phyloP scores from a whole-genome alignment of 768 basidiomycete species.

The Boletus barrowsii region DNA sequence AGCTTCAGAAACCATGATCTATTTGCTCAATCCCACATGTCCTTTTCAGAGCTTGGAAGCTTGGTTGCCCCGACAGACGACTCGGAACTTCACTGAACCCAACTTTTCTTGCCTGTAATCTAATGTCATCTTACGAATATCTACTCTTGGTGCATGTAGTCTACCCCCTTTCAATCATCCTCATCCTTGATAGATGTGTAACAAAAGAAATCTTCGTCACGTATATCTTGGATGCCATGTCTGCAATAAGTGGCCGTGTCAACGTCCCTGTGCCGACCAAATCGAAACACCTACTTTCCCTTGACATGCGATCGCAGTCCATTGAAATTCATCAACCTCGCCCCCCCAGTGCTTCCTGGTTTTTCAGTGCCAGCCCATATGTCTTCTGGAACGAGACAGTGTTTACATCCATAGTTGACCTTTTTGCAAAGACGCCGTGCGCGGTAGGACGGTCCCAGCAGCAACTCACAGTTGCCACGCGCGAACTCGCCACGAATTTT shows the following conservation, averaged over 20 bases:
- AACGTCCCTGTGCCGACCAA: neutral
- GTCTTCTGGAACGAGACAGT: constrained; percentile 35
- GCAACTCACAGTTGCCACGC: constrained; percentile 18
- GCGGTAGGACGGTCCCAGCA: constrained; percentile 17
- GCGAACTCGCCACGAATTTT: no score
- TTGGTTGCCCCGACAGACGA: constrained; percentile 13
- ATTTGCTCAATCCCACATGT: constrained; percentile 26
- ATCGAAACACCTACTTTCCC: constrained; percentile 44
- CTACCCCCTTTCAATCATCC: neutral
- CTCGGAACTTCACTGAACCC: neutral
- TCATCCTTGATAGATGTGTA: neutral
- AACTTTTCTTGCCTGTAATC: no score
- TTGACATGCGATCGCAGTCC: constrained; percentile 63
- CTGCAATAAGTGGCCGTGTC: constrained; percentile 30
- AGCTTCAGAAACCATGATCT: constrained; percentile 24
- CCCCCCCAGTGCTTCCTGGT: neutral
- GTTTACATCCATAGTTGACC: constrained; percentile 50
- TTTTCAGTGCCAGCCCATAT: neutral
- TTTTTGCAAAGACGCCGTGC: constrained; percentile 31
- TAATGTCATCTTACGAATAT: neutral
- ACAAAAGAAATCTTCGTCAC: constrained; percentile 55
- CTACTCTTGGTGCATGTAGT: neutral
- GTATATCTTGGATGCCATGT: constrained; percentile 44
- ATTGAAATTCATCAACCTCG: constrained; percentile 45
- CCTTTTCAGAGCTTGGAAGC: constrained; percentile 26